A percentile compares a stretch with the other conserved stretches of the same genome.
Evolutionary conservation across 192 early-diverging fungal genomes (phyloP).

Genomic region (Umbelopsis isabellina): DNA sequence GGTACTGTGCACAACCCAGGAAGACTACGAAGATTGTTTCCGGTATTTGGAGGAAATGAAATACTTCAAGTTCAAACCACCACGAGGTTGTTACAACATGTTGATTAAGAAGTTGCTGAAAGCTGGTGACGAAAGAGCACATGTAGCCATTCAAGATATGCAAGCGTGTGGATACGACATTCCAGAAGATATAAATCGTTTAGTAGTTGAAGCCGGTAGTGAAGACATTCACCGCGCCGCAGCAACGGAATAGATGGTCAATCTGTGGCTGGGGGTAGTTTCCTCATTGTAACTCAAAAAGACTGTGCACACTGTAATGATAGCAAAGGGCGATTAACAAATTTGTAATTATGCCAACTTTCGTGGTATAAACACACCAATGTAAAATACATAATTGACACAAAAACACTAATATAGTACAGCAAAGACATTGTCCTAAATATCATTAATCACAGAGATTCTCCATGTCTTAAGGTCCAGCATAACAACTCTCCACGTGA

Average conservation of each 20-base stretch:
- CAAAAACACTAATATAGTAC: neutral
- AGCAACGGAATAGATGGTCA: neutral
- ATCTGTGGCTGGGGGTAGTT: neutral
- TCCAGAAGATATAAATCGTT: neutral
- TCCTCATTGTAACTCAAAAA: neutral
- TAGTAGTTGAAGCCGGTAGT: neutral
- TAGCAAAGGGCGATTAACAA: too few species aligned
- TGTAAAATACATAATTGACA: neutral
- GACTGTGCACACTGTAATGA: too few species aligned
- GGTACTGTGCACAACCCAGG: constrained; percentile 48
- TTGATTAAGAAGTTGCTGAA: constrained; percentile 61
- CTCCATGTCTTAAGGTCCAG: neutral
- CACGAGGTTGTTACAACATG: constrained; percentile 52
- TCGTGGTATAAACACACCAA: neutral
- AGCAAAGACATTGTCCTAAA: neutral
- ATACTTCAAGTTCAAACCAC: constrained; percentile 56
- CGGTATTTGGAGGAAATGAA: constrained; percentile 74
- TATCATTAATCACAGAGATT: neutral
- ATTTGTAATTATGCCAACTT: neutral
- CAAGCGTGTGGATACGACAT: constrained; percentile 51
- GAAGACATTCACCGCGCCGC: neutral
- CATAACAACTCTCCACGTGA: constrained; percentile 1
- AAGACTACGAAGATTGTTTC: constrained; percentile 76
- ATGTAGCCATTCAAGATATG: constrained; percentile 67
- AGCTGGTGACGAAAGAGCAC: constrained; percentile 60